Base-by-base conservation (phyloP, 2,329 filamentous ascomycete genomes). In the Fragosphaeria purpurea region DNA sequence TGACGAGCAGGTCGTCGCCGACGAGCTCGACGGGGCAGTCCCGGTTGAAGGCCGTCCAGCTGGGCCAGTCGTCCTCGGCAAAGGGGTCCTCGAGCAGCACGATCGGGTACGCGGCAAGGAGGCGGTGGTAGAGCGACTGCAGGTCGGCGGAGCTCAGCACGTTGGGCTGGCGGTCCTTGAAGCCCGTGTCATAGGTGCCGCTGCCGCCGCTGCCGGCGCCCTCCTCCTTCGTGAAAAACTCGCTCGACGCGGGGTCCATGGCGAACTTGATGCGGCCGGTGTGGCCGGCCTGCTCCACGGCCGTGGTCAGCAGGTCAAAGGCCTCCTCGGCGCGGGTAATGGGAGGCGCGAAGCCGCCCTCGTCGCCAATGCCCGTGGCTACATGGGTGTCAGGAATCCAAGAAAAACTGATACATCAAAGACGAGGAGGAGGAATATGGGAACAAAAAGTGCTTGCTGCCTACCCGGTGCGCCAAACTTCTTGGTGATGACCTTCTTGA, bases 31-130 rank as follows among this genome's bases (percentile, higher is more conserved):
- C 35, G 37, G 8, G 45, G 30, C 22, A 41, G 45, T 32, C 45
- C 34, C 41, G 13, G 47, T 44, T 32, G 54, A 70, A 70, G 12
- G 59, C 51, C 2, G 56, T 56, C 65, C 66, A 71, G 48, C 32
- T 44, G 22, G 33, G 51, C 67, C 66, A 70, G 56, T 70, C 67
- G 49, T 66, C 63, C 55, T 69, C 61, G 34, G 64, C 65, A 54
- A 70, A 69, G 4, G 67, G 68, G 57, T 70, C 66, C 59, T 70
- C 67, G 7, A 69, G 57, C 6, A 68, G 55, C 6, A 67, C 58
- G 43, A 70, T 64, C 3, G 67, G 66, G 54, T 70, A 69, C 41
- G 62, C 62, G 10, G 57, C 50, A 7, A 68, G 46, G 34, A 69
- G 55, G 7, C 54, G 44, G 22, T 53, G 54, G 54, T 69, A 69